Evolutionary conservation across 306 rosid species (phyloP).

Genomic region (Prunus armeniaca): DNA sequence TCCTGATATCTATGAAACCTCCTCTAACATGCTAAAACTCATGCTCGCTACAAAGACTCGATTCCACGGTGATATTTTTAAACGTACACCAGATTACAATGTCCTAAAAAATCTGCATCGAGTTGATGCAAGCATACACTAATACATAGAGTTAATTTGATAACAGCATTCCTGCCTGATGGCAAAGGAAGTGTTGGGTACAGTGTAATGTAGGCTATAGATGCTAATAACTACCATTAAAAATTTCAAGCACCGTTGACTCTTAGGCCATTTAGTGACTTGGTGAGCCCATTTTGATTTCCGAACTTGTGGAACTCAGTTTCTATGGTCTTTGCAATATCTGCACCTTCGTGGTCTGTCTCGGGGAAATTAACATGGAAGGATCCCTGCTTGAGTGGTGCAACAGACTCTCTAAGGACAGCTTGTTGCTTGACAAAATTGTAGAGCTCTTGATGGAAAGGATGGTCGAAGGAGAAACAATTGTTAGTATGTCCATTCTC

Average conservation of each 20-base stretch:
- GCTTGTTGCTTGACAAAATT: slow-evolving; percentile 56
- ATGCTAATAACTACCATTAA: background rate
- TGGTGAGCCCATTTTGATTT: slow-evolving; percentile 47
- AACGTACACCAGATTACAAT: slow-evolving; percentile 26
- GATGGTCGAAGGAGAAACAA: slow-evolving; percentile 70
- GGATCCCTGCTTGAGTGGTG: slow-evolving; percentile 65
- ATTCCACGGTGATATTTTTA: slow-evolving; percentile 15
- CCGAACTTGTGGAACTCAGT: slow-evolving; percentile 64
- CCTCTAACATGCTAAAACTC: background rate
- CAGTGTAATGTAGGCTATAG: slow-evolving; percentile 12
- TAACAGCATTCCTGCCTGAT: slow-evolving; percentile 4
- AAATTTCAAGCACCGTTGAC: slow-evolving; percentile 35
- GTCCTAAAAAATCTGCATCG: slow-evolving; percentile 35
- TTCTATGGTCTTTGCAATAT: slow-evolving; percentile 65
- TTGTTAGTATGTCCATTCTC: slow-evolving; percentile 36
- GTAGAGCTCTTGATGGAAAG: slow-evolving; percentile 81
- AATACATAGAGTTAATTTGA: slow-evolving; percentile 19
- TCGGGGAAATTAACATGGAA: slow-evolving; percentile 80
- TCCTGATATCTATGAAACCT: background rate
- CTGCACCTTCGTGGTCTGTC: slow-evolving; percentile 58
- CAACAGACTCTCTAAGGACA: slow-evolving; percentile 28
- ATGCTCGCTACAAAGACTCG: background rate
- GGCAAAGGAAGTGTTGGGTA: slow-evolving; percentile 8
- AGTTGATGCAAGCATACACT: slow-evolving; percentile 45
- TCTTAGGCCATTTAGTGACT: slow-evolving; percentile 43